These are phyloP conservation scores for Nicotiana sylvestris DNA, from an alignment of 257 asterid genomes.

Conservation along the genomic window DNA sequence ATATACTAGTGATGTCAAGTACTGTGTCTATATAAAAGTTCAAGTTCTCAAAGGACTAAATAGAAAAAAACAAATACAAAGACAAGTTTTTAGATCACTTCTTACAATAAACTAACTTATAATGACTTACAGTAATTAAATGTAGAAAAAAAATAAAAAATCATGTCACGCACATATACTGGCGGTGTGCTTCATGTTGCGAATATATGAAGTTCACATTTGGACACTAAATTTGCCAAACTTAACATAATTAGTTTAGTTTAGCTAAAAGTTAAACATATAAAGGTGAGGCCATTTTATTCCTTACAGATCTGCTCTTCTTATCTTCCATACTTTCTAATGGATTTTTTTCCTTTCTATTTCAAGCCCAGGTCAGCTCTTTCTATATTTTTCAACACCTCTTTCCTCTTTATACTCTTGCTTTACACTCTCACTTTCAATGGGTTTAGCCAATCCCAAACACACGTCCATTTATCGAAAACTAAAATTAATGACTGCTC, in stretches of 20 bases:
- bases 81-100: too few species aligned
- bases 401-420: slow-evolving; percentile 38
- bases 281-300: background rate
- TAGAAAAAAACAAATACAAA: too few species aligned
- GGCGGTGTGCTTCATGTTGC: background rate
- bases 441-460: background rate
- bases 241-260: background rate
- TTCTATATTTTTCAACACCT: slow-evolving; percentile 36
- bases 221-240: background rate
- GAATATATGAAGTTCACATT: background rate
- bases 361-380: slow-evolving; percentile 17
- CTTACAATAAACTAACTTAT: too few species aligned
- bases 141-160: too few species aligned
- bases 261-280: background rate
- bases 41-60: too few species aligned
- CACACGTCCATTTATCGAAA: background rate
- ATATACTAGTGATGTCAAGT: too few species aligned
- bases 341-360: slow-evolving; percentile 29
- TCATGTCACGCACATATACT: background rate
- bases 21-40: too few species aligned
- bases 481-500: slow-evolving; percentile 22
- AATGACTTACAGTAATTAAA: too few species aligned
- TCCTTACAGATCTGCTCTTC: background rate
- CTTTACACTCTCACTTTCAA: slow-evolving; percentile 25
- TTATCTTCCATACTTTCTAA: background rate